Percentiles rank a stretch among this genome's conserved stretches.
Conservation (phyloP, 1,284 basidiomycete genomes). For the Stereum hirsutum region DNA sequence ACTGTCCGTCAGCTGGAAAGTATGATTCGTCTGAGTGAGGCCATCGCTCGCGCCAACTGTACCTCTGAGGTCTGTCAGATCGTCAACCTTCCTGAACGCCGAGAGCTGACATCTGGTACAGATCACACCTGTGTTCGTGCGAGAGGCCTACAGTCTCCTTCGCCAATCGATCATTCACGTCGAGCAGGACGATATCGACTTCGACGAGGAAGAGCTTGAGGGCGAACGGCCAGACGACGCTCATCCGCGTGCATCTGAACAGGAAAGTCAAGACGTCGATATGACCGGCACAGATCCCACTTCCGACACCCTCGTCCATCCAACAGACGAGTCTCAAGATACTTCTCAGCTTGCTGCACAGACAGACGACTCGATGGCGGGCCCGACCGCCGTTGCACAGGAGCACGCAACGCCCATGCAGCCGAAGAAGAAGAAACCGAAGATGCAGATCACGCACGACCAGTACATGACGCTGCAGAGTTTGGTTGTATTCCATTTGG, state of each 20-base stretch:
- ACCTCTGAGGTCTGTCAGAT: constrained; percentile 59
- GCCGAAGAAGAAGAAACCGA: constrained; percentile 42
- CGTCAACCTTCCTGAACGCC: not conserved
- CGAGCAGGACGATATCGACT: constrained; percentile 97
- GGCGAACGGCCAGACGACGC: constrained; percentile 36
- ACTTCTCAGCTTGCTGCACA: constrained; percentile 8
- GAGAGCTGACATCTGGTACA: constrained; percentile 19
- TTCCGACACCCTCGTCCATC: constrained; percentile 35
- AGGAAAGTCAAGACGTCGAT: constrained; percentile 51
- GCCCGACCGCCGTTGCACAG: constrained; percentile 33
- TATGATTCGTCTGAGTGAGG: constrained; percentile 96
- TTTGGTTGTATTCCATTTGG: constrained; percentile 79
- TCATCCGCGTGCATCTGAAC: constrained; percentile 22
- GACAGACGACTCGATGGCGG: constrained; percentile 14
- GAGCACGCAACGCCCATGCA: constrained; percentile 11
- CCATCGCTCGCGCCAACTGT: constrained; percentile 96
- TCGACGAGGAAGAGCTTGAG: constrained; percentile 86
- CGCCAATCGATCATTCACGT: constrained; percentile 99
- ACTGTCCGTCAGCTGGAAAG: constrained; percentile 95
- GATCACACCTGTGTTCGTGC: constrained; percentile 90
- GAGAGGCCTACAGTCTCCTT: constrained; percentile 90
- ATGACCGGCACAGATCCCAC: constrained; percentile 55
- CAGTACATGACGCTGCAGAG: constrained; percentile 89
- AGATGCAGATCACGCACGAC: constrained; percentile 93
- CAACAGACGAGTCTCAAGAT: not conserved